Evolutionary conservation across 768 basidiomycete species (phyloP), one percentile per base, ranked within the genome.

Genomic region (Amanita inopinata): DNA sequence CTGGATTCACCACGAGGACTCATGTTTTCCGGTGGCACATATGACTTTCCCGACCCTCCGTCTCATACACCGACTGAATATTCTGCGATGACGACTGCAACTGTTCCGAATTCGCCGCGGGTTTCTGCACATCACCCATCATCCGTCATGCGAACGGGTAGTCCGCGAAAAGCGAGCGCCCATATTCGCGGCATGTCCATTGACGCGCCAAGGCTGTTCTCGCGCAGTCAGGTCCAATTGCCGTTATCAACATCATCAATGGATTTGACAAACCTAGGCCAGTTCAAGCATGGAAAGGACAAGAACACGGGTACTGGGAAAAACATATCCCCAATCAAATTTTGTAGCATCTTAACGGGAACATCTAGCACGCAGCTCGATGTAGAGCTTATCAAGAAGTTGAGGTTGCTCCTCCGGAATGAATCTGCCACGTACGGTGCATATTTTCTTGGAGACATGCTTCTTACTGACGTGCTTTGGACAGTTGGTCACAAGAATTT

Each of bases 401-500:
- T 99, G 45, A 67, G 91, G 46, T 64, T 97, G 46, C 59, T 96
- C 51, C 66, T 99, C 17, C 67, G 96, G 43, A 96, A 96, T 51
- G 96, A 98, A 61, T 73, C 81, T n/a, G 90, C 93, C 1, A 75
- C 70, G 87, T 91, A 59, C 47, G 65, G 53, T 14, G 32, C 3
- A 17, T 20, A 22, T 33, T 39, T 35, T 23, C 22, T 9, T 43
- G 34, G 15, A 18, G 11, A 15, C 10, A 33, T 28, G 14, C 22
- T 28, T 18, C 24, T 35, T 17, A 41, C 22, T 35, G 24, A 25
- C 33, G 36, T 33, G 40, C 7, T 19, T 0, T 46, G n/a, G n/a
- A n/a, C n/a, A 93, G 90, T 41, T 97, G 94, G 93, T 82, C 96
- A 9, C 74, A 88, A 51, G 80, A 81, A 33, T 98, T 98, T 55